Base-by-base conservation (phyloP, 805 yeast genomes). In the Suhomyces sp. region DNA sequence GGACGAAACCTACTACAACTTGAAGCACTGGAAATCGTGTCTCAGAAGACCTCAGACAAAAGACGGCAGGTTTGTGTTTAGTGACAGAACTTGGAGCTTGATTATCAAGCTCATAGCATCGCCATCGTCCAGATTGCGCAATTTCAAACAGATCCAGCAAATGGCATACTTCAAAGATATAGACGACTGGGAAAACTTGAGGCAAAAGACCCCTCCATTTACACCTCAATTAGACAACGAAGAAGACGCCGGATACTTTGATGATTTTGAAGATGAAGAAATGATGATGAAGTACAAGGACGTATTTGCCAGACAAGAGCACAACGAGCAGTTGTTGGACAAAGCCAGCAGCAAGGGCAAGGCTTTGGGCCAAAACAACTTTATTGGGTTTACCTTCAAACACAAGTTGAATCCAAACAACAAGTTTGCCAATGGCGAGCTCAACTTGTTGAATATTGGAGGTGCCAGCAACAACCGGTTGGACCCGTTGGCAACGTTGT, bases 231-330 rank as follows among this genome's bases (percentile, higher is more conserved):
- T 94, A 57, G 98, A 94, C 65, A 89, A 91, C 54, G 99, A 94
- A 63, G 94, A 91, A 56, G 99, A 94, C 72, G 98, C 98, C 0
- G 99, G 99, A 1, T 94, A 94, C 72, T 94, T 94, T 66, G 99
- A 94, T 71, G 99, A 94, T 69, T 94, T 94, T 68, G 89, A 89
- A 53, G 94, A 91, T 68, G 98, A 93, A 67, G 91, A 88, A 45
- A 96, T 93, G 67, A 91, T 94, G 98, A 94, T 93, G 55, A 92
- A 94, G 68, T 94, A 94, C 73, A 93, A 94, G 62, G 99, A 94
- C 63, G 99, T 94, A 12, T 85, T 94, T 77, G 96, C 93, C 57
- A 87, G 96, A 72, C 90, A 90, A 62, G 89, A 82, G 25, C 89
- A 87, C 56, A 86, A 89, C 61, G 97, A 92, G 66, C 84, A 79